Base-by-base conservation (phyloP, 2,329 filamentous ascomycete species). In the Penicillium fuscoglaucum region DNA sequence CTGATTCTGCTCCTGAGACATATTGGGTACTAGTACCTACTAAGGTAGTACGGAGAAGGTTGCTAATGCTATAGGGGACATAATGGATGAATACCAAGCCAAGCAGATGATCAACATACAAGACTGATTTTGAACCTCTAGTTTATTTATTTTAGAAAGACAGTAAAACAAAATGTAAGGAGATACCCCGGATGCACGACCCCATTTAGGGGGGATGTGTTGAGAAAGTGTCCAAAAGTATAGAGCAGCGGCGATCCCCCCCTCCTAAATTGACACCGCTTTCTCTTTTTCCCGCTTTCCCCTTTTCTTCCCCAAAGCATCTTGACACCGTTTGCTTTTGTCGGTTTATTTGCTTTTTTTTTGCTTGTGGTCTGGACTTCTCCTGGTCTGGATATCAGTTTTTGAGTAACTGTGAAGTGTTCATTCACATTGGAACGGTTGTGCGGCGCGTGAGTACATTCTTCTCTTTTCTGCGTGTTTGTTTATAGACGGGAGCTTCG, bases 241-340 rank as follows among this genome's bases (percentile, higher is more conserved):
- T 62, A 47, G 49, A 60, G 58, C 59, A 65, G 45, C 61, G 63
- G 54, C 61, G 64, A 67, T 67, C 62, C 57, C 59, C 64, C 64
- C 58, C 62, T 57, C 55, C 55, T 62, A 61, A 62, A 52, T 53
- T 47, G 60, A 61, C 63, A 67, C 65, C 63, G 61, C 60, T 63
- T 65, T 67, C 55, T 63, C 61, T 57, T 62, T 55, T 63, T 63
- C 57, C 64, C 59, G 65, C 60, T 59, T 58, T 62, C 59, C 62
- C 58, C 60, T 60, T 64, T 61, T 63, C 55, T 60, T 55, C 55
- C 59, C 48, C 29, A 47, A 47, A 46, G 29, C 29, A 45, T 17
- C 17, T 37, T 12, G 21, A 53, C 21, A 13, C 40, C 28, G 40
- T 43, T 61, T 51, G 37, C 24, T 54, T 61, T 55, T 60, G 54